Percentiles rank a stretch among this genome's conserved stretches.
phyloP scores from a whole-genome alignment of 208 protist genomes.

The Histomonas meleagridis region DNA sequence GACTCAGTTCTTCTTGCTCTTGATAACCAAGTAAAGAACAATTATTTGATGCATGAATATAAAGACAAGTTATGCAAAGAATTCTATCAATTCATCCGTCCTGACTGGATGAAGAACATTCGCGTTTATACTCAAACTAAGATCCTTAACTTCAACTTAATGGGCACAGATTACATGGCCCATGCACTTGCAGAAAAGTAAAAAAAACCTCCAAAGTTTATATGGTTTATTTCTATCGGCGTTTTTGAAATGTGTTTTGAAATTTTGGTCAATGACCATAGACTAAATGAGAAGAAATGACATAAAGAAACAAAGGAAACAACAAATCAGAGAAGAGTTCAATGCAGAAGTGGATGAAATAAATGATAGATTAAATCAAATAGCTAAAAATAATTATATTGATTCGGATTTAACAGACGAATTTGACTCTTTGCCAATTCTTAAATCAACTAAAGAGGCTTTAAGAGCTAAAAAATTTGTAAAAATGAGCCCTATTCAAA shows the following conservation, averaged over 20 bases:
- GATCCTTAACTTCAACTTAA: background rate
- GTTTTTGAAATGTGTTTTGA: too few relatives aligned
- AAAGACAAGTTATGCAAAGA: background rate
- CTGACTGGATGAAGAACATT: background rate
- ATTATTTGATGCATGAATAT: background rate
- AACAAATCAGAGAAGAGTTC: background rate
- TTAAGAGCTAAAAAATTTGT: constrained; percentile 64
- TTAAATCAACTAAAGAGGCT: constrained; percentile 1
- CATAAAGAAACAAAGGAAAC: too few relatives aligned
- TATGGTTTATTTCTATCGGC: too few relatives aligned
- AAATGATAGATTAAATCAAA: background rate
- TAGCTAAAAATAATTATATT: background rate
- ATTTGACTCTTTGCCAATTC: background rate
- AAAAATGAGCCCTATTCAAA: constrained; percentile 85
- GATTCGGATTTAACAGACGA: background rate
- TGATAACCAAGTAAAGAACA: constrained; percentile 23
- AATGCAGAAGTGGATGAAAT: background rate
- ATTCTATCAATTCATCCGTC: constrained; percentile 6
- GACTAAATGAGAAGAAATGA: too few relatives aligned
- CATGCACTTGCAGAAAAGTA: background rate
- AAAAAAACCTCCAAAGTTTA: too few relatives aligned
- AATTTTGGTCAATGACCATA: too few relatives aligned
- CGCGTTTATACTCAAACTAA: background rate
- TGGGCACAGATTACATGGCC: background rate
- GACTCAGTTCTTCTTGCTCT: background rate